These are phyloP conservation scores for Aquanectria penicillioides DNA, from an alignment of 2,329 filamentous ascomycete genomes.

Conservation along the genomic window DNA sequence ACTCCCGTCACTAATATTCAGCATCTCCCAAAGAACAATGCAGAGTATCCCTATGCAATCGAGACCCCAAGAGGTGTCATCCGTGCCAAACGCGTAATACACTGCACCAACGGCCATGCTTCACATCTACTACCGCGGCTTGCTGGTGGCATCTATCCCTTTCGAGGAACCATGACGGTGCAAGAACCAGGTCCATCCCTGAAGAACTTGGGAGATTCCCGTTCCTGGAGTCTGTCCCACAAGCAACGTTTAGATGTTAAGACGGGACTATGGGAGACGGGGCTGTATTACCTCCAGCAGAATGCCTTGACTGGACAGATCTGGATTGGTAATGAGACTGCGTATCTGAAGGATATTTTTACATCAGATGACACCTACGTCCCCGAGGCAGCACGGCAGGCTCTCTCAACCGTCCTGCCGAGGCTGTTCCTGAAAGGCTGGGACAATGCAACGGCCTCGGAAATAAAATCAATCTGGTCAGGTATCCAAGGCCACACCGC, in stretches of 20 bases:
- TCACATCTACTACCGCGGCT: constrained; percentile 60
- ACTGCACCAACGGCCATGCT: constrained; percentile 65
- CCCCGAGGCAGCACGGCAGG: constrained; percentile 45
- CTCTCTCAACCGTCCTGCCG: constrained; percentile 50
- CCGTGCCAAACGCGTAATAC: constrained; percentile 58
- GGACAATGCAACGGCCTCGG: constrained; percentile 34
- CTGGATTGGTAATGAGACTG: constrained; percentile 63
- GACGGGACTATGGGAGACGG: constrained; percentile 50
- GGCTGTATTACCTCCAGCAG: constrained; percentile 39
- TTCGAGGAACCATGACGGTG: constrained; percentile 59
- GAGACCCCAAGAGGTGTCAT: constrained; percentile 57
- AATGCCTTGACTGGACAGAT: constrained; percentile 50
- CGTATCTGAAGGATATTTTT: constrained; percentile 50
- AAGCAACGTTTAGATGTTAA: constrained; percentile 56
- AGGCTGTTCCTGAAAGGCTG: constrained; percentile 48
- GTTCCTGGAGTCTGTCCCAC: constrained; percentile 60
- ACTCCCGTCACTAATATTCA: constrained; percentile 44
- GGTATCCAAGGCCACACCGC: constrained; percentile 57
- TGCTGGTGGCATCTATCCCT: constrained; percentile 52
- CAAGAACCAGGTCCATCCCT: constrained; percentile 52
- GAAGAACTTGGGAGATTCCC: constrained; percentile 36
- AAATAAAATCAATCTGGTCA: constrained; percentile 56
- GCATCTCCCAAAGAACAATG: constrained; percentile 38
- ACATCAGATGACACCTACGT: constrained; percentile 54
- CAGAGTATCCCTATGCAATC: constrained; percentile 49